Evolutionary conservation across 2,329 filamentous ascomycete species (phyloP), one percentile per base, ranked within the genome.

Genomic region (Xylaria sp.): DNA sequence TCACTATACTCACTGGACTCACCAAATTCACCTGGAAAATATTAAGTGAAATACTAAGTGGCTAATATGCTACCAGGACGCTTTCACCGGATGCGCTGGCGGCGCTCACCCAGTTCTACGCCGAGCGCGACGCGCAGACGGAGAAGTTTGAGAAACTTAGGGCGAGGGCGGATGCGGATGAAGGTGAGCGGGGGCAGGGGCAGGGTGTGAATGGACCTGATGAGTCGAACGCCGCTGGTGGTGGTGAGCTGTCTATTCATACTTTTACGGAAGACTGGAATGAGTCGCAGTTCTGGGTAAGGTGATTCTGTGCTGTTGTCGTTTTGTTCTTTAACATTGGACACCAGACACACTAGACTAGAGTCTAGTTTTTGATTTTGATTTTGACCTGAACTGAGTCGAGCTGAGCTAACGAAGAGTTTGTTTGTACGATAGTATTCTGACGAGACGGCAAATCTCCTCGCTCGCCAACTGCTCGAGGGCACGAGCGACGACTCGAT

Each of bases 231-330:
- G 67, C 33, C 73, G n/a, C n/a, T n/a, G n/a, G n/a, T n/a, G n/a
- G n/a, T n/a, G 75, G 43, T 2, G 56, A 60, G 40, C 65, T 84
- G 57, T 80, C 78, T 15, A 94, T 94, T 85, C 86, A 90, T 31
- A 80, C 84, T 1, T 95, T 94, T 71, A 82, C 82, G 1, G 92
- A 94, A 76, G 89, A 94, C 75, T 95, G 92, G 92, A 92, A 94
- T 72, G 85, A 89, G 71, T 90, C 86, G 65, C 91, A 94, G 77
- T 95, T 95, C 72, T 95, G 92, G 91, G 88, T 91, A 80, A 40
- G n/a, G 50, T 47, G 37, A 37, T 17, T 49, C 15, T 33, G 17
- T 25, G 3, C 9, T 42, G 8, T 14, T 23, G 5, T 19, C 17
- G 23, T 45, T 11, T 12, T 46, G 38, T 31, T 5, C n/a, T n/a